These are phyloP conservation scores for Blechomonas ayalai DNA, from an alignment of 208 protist species.

Conservation along the genomic window DNA sequence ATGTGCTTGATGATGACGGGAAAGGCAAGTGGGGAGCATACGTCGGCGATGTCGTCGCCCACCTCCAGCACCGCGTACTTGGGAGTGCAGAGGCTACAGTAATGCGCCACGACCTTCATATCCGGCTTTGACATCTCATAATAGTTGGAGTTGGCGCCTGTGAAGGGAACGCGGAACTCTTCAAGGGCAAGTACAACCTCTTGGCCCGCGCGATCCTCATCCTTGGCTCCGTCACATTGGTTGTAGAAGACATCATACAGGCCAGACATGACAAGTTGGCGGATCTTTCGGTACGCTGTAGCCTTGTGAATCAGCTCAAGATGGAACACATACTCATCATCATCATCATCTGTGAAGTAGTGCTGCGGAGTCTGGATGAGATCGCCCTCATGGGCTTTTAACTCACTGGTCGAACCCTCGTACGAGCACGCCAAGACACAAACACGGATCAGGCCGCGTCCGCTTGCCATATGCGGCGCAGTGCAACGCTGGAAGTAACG, in stretches of 20 bases:
- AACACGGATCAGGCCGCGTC: slow-evolving; percentile 36
- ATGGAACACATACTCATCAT: slow-evolving; percentile 47
- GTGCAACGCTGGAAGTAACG: too few species aligned
- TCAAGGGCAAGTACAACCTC: slow-evolving; percentile 86
- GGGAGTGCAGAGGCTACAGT: slow-evolving; percentile 60
- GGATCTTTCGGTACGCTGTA: slow-evolving; percentile 75
- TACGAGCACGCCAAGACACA: slow-evolving; percentile 81
- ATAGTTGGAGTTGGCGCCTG: slow-evolving; percentile 81
- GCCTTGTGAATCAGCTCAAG: slow-evolving; percentile 74
- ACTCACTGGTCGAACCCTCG: slow-evolving; percentile 74
- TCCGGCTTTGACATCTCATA: slow-evolving; percentile 86
- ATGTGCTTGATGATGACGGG: slow-evolving; percentile 89
- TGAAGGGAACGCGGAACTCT: slow-evolving; percentile 86
- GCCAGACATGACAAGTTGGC: slow-evolving; percentile 72
- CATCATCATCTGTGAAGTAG: slow-evolving; percentile 53
- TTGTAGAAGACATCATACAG: slow-evolving; percentile 88
- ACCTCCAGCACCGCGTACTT: slow-evolving; percentile 50
- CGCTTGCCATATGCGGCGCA: too few species aligned
- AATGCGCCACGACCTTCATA: slow-evolving; percentile 87
- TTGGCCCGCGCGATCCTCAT: slow-evolving; percentile 82
- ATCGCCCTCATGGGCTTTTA: slow-evolving; percentile 72
- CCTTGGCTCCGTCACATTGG: slow-evolving; percentile 83
- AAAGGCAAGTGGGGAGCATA: slow-evolving; percentile 40
- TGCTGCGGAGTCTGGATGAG: slow-evolving; percentile 72
- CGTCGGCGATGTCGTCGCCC: slow-evolving; percentile 32